A percentile compares a stretch with the other conserved stretches of the same genome.
Evolutionary conservation across 495 filamentous ascomycete species (phyloP).

Genomic region (Talaromyces nanjingensis): DNA sequence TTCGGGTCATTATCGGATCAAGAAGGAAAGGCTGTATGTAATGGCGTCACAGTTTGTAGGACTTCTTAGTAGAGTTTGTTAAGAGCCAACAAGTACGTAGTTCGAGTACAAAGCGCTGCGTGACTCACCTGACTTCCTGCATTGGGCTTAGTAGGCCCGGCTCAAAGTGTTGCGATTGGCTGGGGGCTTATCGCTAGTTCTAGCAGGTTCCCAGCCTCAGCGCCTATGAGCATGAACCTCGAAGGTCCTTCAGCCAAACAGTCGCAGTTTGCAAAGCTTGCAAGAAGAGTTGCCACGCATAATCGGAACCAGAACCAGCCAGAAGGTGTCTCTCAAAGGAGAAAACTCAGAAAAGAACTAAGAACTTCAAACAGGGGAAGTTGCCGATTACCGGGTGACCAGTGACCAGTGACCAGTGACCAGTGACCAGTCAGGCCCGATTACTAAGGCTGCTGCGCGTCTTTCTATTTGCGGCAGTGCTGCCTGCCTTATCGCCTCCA

Average conservation of each 20-base stretch:
- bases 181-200: background rate
- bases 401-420: too few species aligned
- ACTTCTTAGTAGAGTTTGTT: background rate
- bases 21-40: constrained; percentile 3
- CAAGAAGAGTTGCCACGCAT: background rate
- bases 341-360: background rate
- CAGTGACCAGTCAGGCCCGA: background rate
- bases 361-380: background rate
- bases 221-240: background rate
- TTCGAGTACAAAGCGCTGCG: background rate
- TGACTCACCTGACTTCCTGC: background rate
- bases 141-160: background rate
- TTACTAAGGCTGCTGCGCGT: background rate
- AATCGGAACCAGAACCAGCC: background rate
- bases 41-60: background rate
- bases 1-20: background rate
- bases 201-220: constrained; percentile 4
- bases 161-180: constrained; percentile 1
- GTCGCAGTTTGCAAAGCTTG: background rate
- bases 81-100: background rate
- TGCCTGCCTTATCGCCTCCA: constrained; percentile 4
- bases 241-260: background rate
- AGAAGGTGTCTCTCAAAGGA: background rate
- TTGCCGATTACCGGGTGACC: background rate
- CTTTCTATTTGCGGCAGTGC: constrained; percentile 1